Evolutionary conservation across 1,139 yeast species (phyloP), one percentile per base, ranked within the genome.

Genomic region (Meyerozyma carpophila): DNA sequence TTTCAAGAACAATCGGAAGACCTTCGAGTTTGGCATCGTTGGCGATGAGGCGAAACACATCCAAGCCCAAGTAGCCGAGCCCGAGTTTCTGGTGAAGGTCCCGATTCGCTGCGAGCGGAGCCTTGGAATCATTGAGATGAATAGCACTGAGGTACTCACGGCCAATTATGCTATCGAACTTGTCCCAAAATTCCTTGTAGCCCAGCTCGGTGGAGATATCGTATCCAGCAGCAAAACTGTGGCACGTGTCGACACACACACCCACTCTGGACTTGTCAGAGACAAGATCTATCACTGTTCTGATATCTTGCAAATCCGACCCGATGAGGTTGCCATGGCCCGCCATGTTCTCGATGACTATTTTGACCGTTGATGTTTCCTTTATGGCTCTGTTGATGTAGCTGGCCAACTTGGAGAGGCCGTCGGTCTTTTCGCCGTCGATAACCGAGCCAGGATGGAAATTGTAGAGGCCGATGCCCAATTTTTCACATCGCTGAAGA

Each of bases 291-390:
- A 93, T 89, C 16, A 94, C 91, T 28, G 77, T 79, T 31, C 75
- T 70, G 39, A 93, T 70, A 57, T 93, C 98, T 52, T 85, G 81
- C 36, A 93, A 65, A 40, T 79, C 73, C 4, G 94, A 84, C 1
- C 98, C 98, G 41, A 93, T 85, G 47, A 91, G 73, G 49, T 87
- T 85, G 7, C 96, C 96, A 53, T 90, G 95, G 10, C 98, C 98
- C 0, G 98, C 97, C 98, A 94, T 93, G 59, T 93, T 93, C 59
- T 93, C 99, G 46, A 94, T 75, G 10, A 93, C 95, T 41, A 93
- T 83, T 58, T 84, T 89, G 29, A 93, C 98, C 57, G 81, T 84
- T 5, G 65, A 55, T 0, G 98, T 93, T 45, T 81, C 81, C 27
- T 66, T 64, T 39, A 87, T 84, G 6, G 95, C 97, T 37, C 67